A percentile compares a stretch with the other conserved stretches of the same genome.
phyloP scores from a whole-genome alignment of 1,139 yeast species.

The Nadsonia starkeyi-henricii region DNA sequence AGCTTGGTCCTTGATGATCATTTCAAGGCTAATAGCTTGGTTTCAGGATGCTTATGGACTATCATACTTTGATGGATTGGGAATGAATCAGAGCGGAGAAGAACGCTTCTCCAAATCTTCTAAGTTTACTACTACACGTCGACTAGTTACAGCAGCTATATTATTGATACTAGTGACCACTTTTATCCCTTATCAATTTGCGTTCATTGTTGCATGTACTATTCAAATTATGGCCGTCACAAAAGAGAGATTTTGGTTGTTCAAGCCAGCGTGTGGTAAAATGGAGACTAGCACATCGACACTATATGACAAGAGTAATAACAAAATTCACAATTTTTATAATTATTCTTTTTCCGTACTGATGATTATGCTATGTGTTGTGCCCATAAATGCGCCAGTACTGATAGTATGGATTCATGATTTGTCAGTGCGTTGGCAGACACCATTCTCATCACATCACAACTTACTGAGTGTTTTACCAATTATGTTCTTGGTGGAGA shows the following conservation, averaged over 20 bases:
- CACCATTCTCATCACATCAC: constrained; percentile 19
- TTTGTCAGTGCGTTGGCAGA: constrained; percentile 17
- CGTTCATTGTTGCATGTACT: constrained; percentile 40
- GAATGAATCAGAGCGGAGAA: neutral
- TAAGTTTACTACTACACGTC: neutral
- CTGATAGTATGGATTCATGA: constrained; percentile 24
- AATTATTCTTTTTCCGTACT: constrained; percentile 18
- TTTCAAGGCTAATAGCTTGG: too few relatives aligned
- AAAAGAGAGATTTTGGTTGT: constrained; percentile 3
- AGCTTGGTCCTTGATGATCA: neutral
- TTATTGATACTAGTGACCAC: constrained; percentile 35
- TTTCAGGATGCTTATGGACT: neutral
- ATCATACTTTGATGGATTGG: neutral
- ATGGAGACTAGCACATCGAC: neutral
- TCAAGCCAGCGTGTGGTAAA: neutral
- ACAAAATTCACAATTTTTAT: constrained; percentile 7
- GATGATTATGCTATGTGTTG: constrained; percentile 19
- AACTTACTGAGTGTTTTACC: constrained; percentile 22
- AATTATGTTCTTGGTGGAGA: constrained; percentile 18
- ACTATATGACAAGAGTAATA: neutral
- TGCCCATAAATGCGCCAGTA: constrained; percentile 22
- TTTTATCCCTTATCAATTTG: constrained; percentile 70
- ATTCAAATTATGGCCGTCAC: constrained; percentile 22
- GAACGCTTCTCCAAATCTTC: neutral
- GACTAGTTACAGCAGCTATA: constrained; percentile 24